Base-by-base conservation (phyloP, 2,329 filamentous ascomycete genomes). In the Trichophyton mentagrophytes region DNA sequence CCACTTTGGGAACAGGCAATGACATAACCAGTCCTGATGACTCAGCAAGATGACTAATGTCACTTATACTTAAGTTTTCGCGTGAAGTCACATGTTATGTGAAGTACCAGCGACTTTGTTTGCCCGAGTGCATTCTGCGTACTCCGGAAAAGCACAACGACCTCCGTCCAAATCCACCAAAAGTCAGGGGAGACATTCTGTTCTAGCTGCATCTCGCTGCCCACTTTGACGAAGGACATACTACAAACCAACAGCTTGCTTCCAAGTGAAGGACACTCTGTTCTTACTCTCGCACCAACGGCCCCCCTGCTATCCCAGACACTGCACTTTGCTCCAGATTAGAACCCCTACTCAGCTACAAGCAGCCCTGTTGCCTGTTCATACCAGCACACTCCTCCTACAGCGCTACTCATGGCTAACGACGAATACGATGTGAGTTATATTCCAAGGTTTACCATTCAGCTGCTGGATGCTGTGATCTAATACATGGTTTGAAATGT, bases 371-470 rank as follows among this genome's bases (percentile, higher is more conserved):
- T 25, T 40, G 33, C 55, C 33, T 56, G 51, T 13, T 38, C 15
- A 8, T 40, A 57, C n/a, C 53, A 33, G 8, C 25, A 15, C 25
- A 15, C 25, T 17, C 33, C 25, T 63, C 64, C 40, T 6, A 57
- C 60, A 64, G 62, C 64, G 61, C 66, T 67, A 68, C 69, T 64
- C 78, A 99, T 97, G 93, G 93, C 92, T 74, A 99, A 97, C 86
- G 93, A 99, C 84, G 93, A 99, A 82, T 99, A 99, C 81, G 93
- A 99, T 87, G 92, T 97, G 81, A 82, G 90, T 79, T 58, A 61
- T 53, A 33, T 22, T 53, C 9, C n/a, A 25, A 7, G 27, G 27
- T 30, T 30, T 38, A 38, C 33, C 33, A 15, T 20, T 13, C 33
- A 71, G 76, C 66, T 76, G 67, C 20, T 40, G 61, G 65, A 58